Evolutionary conservation across 1,139 yeast genomes (phyloP).

Genomic region (Debaryomycetaceae sp.): DNA sequence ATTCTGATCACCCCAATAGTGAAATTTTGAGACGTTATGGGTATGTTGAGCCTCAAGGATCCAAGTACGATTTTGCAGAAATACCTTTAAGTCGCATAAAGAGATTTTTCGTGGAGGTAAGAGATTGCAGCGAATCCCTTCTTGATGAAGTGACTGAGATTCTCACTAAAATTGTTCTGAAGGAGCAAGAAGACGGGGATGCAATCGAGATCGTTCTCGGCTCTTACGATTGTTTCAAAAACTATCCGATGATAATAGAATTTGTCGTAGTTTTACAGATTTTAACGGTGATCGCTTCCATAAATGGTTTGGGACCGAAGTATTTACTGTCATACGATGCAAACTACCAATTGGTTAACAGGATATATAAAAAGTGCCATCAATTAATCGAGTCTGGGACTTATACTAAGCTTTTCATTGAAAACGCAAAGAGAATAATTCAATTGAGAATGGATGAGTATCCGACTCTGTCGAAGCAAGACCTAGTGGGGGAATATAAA

Average conservation of each 20-base stretch:
- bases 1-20: slow-evolving; percentile 87
- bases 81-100: slow-evolving; percentile 45
- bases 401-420: slow-evolving; percentile 33
- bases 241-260: slow-evolving; percentile 59
- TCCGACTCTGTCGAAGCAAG: slow-evolving; percentile 30
- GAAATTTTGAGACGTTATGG: slow-evolving; percentile 90
- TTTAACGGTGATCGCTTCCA: slow-evolving; percentile 38
- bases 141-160: slow-evolving; percentile 29
- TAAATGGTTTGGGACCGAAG: slow-evolving; percentile 30
- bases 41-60: slow-evolving; percentile 74
- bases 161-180: slow-evolving; percentile 21
- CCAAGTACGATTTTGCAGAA: slow-evolving; percentile 81
- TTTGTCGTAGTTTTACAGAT: slow-evolving; percentile 51
- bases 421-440: slow-evolving; percentile 30
- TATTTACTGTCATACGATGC: slow-evolving; percentile 23
- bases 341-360: slow-evolving; percentile 34
- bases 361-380: slow-evolving; percentile 45
- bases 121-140: slow-evolving; percentile 15
- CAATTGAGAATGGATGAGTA: slow-evolving; percentile 36
- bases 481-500: slow-evolving; percentile 10
- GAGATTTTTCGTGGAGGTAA: slow-evolving; percentile 24
- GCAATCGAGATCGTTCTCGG: slow-evolving; percentile 45
- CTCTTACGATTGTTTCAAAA: slow-evolving; percentile 57
- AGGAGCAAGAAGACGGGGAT: slow-evolving; percentile 46
- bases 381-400: slow-evolving; percentile 43